Base-by-base conservation (phyloP, 345 rosid genomes). In the Conringia planisiliqua region DNA sequence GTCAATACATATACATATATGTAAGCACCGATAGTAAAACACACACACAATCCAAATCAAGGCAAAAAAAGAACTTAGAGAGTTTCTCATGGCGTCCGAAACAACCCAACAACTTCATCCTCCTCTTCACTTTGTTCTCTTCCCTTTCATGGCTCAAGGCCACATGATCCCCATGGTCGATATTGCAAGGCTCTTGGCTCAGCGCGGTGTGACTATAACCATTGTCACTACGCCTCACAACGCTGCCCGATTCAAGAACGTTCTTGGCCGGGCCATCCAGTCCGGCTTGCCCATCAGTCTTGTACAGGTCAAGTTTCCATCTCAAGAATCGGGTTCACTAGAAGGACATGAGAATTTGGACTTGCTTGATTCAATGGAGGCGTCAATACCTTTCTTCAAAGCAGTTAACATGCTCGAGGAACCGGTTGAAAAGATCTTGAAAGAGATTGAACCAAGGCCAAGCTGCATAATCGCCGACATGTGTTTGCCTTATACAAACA, bases 401-500 rank as follows among this genome's bases (percentile, higher is more conserved):
- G 68, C 78, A 12, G 11, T 40, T 27, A 70, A 0, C 3, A 58
- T 50, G 70, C 14, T 75, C 3, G 56, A 64, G 68, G 65, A 70
- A 16, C 84, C 79, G 1, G 74, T 78, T 0, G 82, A 83, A 54
- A 74, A 76, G 39, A 70, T 80, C 50, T 69, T 86, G 10, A 48
- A 74, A 47, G 78, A 77, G 80, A 54, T 83, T 24, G 20, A 44
- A 16, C 87, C 83, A 0, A 47, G 17, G 51, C 87, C 87, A 18
- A 76, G 52, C 54, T 90, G 97, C 62, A 58, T 90, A 26, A 82
- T 88, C 4, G 83, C 84, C 4, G 92, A 89, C 72, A 71, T 67
- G 73, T 78, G 79, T 42, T 33, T 87, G 52, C 72, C 87, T 20
- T 87, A 77, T 62, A 83, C 87, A 10, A 44, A 54, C 13, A 40